phyloP scores from a whole-genome alignment of 169 alveolate species.

The Theileria luwenshuni region DNA sequence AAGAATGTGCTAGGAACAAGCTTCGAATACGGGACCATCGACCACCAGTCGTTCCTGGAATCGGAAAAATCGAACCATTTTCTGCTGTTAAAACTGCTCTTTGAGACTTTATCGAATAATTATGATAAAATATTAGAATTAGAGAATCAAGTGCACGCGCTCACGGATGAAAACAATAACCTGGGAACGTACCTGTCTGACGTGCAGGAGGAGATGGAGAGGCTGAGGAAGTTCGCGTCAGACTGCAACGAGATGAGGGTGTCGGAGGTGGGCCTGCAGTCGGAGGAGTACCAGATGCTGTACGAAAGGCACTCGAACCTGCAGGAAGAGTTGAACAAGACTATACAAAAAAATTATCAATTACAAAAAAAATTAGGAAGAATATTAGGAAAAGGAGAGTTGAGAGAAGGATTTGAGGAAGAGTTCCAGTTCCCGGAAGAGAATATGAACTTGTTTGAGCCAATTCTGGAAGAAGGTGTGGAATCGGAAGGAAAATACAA shows the following conservation, averaged over 20 bases:
- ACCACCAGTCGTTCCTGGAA: slow-evolving; percentile 8
- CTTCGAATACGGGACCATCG: slow-evolving; percentile 16
- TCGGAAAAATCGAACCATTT: slow-evolving; percentile 6
- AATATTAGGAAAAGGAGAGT: not conserved
- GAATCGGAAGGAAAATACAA: not conserved
- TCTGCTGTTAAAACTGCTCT: not conserved
- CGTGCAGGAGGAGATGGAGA: slow-evolving; percentile 23
- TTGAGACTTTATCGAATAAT: slow-evolving; percentile 25
- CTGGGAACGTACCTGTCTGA: slow-evolving; percentile 26
- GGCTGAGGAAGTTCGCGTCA: slow-evolving; percentile 15
- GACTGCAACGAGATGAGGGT: slow-evolving; percentile 23
- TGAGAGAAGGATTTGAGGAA: not conserved
- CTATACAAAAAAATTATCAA: slow-evolving; percentile 2
- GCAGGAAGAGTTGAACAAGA: slow-evolving; percentile 16
- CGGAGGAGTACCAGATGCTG: slow-evolving; percentile 23
- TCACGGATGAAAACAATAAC: slow-evolving; percentile 34
- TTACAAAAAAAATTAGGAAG: not conserved
- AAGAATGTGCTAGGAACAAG: slow-evolving; percentile 20
- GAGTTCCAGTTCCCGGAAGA: not conserved
- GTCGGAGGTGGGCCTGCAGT: slow-evolving; percentile 10
- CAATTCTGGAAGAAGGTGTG: not conserved
- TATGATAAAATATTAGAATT: slow-evolving; percentile 22
- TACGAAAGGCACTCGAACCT: slow-evolving; percentile 22
- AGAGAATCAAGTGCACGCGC: slow-evolving; percentile 25
- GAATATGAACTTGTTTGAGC: slow-evolving; percentile 11